Evolutionary conservation across 306 rosid species (phyloP), one percentile per base, ranked within the genome.

Genomic region (Lathyrus aphaca): DNA sequence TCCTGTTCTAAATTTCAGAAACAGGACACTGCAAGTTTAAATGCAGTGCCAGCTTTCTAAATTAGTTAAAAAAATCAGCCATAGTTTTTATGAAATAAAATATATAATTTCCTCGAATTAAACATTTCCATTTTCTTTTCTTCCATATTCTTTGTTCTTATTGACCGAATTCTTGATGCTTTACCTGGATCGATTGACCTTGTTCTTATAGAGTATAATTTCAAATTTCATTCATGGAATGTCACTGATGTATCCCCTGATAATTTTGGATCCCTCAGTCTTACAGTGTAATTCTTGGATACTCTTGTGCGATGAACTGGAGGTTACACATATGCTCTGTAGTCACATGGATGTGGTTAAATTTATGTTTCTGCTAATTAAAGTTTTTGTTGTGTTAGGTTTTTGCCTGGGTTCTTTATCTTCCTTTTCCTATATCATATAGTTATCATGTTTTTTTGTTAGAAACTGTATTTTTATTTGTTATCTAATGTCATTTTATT

Each of bases 401-500:
- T 74, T 51, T 66, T 74, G 29, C 46, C 38, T 58, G 38, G 40
- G 43, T 30, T 75, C 6, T 57, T 75, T 29, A 37, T 51, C 59
- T 68, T 37, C 37, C 38, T 61, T 49, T 59, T 30, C 59, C 27
- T 57, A 23, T 50, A 25, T 53, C 59, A 50, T 37, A 43, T 19
- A 54, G 23, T 64, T 57, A 23, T 69, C 80, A 4, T 73, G 45
- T 60, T 66, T 27, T 35, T 60, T 66, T 27, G 1, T 57, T 72
- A 5, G 75, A 53, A 60, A 61, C 57, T 64, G 13, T 11, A 12
- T 18, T 17, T 17, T 51, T 66, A 39, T 55, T 74, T 62, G 29
- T 59, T 55, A 39, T 75, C 49, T 72, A 58, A 46, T 77, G 35
- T 62, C 55, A 40, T 81, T 71, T 63, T 39, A 67, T 77, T 71